These are phyloP conservation scores for Penicillium glabrum DNA, from an alignment of 2,329 filamentous ascomycete species.

Conservation along the genomic window DNA sequence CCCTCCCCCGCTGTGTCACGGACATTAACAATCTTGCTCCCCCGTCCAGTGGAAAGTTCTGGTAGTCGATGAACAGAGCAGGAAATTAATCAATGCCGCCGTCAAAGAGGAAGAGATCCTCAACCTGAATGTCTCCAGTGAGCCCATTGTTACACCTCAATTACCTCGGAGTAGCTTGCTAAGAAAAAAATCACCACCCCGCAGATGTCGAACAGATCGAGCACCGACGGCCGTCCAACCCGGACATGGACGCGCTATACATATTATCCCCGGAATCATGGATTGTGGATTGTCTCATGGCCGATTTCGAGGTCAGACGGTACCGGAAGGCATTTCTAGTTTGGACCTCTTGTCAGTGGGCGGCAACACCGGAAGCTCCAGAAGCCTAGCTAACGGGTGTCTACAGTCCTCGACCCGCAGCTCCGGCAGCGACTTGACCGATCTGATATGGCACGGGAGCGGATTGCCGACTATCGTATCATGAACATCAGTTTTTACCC, in stretches of 20 bases:
- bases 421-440: conserved; percentile 73
- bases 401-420: conserved; percentile 64
- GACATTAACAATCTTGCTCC: conserved; percentile 25
- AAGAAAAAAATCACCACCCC: conserved; percentile 13
- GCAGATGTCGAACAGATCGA: conserved; percentile 89
- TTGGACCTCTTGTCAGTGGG: conserved; percentile 69
- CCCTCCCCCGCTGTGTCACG: conserved; percentile 24
- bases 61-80: conserved; percentile 79
- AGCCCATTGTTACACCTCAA: conserved; percentile 29
- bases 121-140: conserved; percentile 94
- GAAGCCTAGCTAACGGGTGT: conserved; percentile 20
- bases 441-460: conserved; percentile 66
- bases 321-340: conserved; percentile 79
- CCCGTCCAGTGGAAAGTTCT: conserved; percentile 86
- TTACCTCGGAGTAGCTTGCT: conserved; percentile 3
- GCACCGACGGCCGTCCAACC: conserved; percentile 76
- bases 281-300: conserved; percentile 89
- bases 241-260: conserved; percentile 93
- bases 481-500: conserved; percentile 88
- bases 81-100: conserved; percentile 85
- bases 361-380: conserved; percentile 4
- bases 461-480: conserved; percentile 77
- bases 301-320: conserved; percentile 81
- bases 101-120: conserved; percentile 96
- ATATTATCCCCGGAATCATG: conserved; percentile 81